Conservation (phyloP, 331 rosid species). For the Acacia pycnantha region DNA sequence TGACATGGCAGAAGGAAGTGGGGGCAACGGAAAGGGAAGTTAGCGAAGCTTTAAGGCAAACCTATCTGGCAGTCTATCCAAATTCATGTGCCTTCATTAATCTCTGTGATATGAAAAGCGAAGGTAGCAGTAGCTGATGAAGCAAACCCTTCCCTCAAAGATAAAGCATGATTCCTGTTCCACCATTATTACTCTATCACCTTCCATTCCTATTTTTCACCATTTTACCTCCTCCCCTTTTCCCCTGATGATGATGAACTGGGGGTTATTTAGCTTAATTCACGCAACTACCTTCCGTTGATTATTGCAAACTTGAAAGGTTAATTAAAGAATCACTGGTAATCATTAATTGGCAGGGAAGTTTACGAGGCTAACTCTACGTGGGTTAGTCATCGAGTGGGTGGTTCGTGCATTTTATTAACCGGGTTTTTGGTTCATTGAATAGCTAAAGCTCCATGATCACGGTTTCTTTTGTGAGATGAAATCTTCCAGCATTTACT, state of each 20-base stretch:
- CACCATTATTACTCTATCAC: neutral
- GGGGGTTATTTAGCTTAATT: neutral
- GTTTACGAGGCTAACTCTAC: neutral
- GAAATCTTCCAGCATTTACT: neutral
- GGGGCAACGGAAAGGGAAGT: conserved; percentile 33
- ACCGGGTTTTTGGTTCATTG: neutral
- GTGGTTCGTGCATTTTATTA: neutral
- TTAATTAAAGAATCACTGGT: neutral
- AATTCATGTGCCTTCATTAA: conserved; percentile 80
- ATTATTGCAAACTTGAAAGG: conserved; percentile 11
- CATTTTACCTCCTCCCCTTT: neutral
- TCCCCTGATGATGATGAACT: neutral
- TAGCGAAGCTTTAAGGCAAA: conserved; percentile 50
- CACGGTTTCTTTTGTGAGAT: neutral
- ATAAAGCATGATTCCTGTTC: conserved; percentile 34
- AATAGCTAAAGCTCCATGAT: conserved; percentile 11
- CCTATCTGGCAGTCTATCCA: conserved; percentile 55
- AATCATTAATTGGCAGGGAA: neutral
- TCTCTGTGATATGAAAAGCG: conserved; percentile 6
- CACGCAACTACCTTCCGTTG: conserved; percentile 1
- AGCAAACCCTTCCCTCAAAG: conserved; percentile 39
- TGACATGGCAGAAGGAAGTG: conserved; percentile 47
- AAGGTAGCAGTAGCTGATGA: neutral
- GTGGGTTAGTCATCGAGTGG: neutral
- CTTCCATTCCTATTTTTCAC: neutral